Evolutionary conservation across 495 filamentous ascomycete genomes (phyloP).

Genomic region (Penicillium waksmanii): DNA sequence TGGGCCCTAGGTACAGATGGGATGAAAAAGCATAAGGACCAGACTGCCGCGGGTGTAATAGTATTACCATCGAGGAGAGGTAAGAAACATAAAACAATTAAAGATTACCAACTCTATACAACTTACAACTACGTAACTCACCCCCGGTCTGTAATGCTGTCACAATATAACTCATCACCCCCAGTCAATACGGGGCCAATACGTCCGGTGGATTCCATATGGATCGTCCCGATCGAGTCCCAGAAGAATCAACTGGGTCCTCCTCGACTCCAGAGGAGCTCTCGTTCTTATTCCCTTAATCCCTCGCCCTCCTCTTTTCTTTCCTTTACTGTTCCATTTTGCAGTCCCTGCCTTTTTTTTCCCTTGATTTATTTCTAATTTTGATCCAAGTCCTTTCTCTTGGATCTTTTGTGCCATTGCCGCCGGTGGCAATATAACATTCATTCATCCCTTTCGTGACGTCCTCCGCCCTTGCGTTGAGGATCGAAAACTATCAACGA

Average conservation of each 20-base stretch:
- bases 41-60: too few relatives aligned
- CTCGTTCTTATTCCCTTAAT: constrained; percentile 18
- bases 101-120: too few relatives aligned
- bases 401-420: constrained; percentile 22
- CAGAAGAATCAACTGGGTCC: constrained; percentile 30
- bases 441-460: constrained; percentile 10
- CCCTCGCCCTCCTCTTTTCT: constrained; percentile 23
- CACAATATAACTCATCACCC: constrained; percentile 2
- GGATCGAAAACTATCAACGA: neutral
- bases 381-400: neutral
- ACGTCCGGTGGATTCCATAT: constrained; percentile 23
- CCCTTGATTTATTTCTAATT: neutral
- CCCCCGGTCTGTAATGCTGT: constrained; percentile 3
- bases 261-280: constrained; percentile 28
- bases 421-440: constrained; percentile 38
- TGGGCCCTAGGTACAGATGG: constrained; percentile 9
- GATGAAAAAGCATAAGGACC: neutral
- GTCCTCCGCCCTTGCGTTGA: constrained; percentile 4
- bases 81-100: neutral
- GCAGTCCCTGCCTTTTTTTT: constrained; percentile 30
- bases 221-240: constrained; percentile 40
- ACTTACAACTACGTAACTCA: neutral
- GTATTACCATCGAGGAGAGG: neutral
- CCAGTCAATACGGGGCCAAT: constrained; percentile 18
- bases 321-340: constrained; percentile 27